A percentile compares a stretch with the other conserved stretches of the same genome.
phyloP scores from a whole-genome alignment of 768 basidiomycete genomes.

The Cubamyces lactineus region DNA sequence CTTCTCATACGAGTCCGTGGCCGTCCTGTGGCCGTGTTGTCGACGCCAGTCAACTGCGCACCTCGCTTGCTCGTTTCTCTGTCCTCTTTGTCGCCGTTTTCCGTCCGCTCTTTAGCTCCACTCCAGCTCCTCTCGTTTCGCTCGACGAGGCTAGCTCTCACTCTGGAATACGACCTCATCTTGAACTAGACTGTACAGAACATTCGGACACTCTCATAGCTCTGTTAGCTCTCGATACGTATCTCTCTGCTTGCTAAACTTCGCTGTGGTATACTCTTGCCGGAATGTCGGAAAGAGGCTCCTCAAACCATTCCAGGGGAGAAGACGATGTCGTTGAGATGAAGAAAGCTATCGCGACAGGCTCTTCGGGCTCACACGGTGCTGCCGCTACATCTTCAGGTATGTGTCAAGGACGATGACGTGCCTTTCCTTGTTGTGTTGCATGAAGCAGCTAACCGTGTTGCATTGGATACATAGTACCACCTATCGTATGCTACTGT shows the following conservation, averaged over 20 bases:
- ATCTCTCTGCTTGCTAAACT: neutral
- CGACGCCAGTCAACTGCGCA: slow-evolving; percentile 2
- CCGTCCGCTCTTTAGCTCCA: slow-evolving; percentile 7
- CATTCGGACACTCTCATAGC: neutral
- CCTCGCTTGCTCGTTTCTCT: neutral
- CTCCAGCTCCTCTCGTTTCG: neutral
- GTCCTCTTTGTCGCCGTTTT: neutral
- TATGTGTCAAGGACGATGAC: slow-evolving; percentile 9
- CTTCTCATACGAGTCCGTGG: too few species aligned
- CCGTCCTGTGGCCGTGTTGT: neutral
- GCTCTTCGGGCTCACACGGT: slow-evolving; percentile 20
- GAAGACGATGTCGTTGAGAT: slow-evolving; percentile 55
- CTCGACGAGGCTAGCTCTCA: neutral
- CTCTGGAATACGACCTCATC: neutral
- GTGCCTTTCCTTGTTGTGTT: neutral
- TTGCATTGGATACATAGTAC: slow-evolving; percentile 47
- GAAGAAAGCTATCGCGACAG: slow-evolving; percentile 53
- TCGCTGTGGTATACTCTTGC: neutral
- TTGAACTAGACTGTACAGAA: slow-evolving; percentile 7
- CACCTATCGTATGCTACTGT: slow-evolving; percentile 89
- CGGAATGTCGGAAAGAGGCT: slow-evolving; percentile 1
- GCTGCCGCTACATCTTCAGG: slow-evolving; percentile 20
- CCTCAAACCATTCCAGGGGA: slow-evolving; percentile 15
- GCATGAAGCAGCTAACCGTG: neutral
- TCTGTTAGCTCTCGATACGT: neutral